Evolutionary conservation across 2,329 filamentous ascomycete species (phyloP), one percentile per base, ranked within the genome.

Genomic region (Neocatenulostroma microsporum): DNA sequence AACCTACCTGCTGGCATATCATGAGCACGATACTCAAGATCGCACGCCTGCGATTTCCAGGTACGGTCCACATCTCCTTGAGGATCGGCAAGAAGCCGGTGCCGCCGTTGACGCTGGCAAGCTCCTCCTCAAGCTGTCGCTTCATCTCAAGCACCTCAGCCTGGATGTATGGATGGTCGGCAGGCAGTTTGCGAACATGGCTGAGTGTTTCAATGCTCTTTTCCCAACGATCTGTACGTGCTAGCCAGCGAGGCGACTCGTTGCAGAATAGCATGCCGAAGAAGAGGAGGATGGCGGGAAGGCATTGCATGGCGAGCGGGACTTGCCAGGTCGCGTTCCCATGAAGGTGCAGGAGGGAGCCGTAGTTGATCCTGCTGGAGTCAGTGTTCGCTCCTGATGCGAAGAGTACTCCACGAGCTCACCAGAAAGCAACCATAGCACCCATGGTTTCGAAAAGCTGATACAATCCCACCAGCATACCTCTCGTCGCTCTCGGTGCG

Each of bases 21-120:
- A 70, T 74, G 21, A 69, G 61, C 11, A 56, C 79, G 67, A 84
- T 72, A 20, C 74, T 78, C 35, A 83, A 69, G 30, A 82, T 57
- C 3, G 73, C 75, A 32, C 41, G 21, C 17, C 27, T 37, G 4
- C 41, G 39, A 17, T 46, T 46, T 12, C 37, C 30, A 8, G 37
- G 31, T 7, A 46, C 30, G 11, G 32, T 35, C 40, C 40, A 43
- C 34, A 46, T 43, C 60, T 87, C 82, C 53, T 77, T 78, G 46
- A 84, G 12, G 19, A 44, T 21, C 3, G 30, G 21, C 25, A 18
- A 24, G 19, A 41, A 38, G 1, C 34, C 38, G 14, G 19, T 24
- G 14, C 38, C 38, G 6, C 80, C 81, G 21, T 86, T 67, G 46
- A 87, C 80, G 42, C 86, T 84, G 15, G 80, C 82, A 36, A 84